Base-by-base conservation (phyloP, 2,329 filamentous ascomycete species). In the Sporothrix phasma region DNA sequence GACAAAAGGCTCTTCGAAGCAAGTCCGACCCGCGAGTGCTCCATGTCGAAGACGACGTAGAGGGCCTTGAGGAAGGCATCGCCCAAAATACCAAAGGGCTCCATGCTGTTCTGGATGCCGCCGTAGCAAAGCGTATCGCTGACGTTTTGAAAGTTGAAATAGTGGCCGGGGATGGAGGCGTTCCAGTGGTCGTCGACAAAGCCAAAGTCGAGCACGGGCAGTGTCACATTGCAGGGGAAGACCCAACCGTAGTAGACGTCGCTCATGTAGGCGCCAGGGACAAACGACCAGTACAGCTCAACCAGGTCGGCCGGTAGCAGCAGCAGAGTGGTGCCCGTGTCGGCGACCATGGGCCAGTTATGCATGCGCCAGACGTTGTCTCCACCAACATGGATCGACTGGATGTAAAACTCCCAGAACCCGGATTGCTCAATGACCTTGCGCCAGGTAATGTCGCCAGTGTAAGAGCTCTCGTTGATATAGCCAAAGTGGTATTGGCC, bases 31-130 rank as follows among this genome's bases (percentile, higher is more conserved):
- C 75, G 73, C 65, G 76, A 75, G 5, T 76, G 76, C 22, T 72
- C 74, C 5, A 79, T 74, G 71, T 91, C 87, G 73, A 90, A 91
- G 56, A 90, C 84, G 34, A 88, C 85, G 72, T 88, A 92, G 67
- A 89, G 79, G 63, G 83, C 83, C 83, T 94, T 94, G 69, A 94
- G 80, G 77, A 92, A 90, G 64, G 89, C 80, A 66, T 92, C 89
- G 10, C 90, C 90, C 64, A 92, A 83, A 71, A 95, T 90, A 64
- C 81, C 84, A 67, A 87, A 80, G 26, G 71, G 71, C 17, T 74
- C 74, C 49, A 78, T 74, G 34, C 74, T 75, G 39, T 76, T 79
- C 78, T 94, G 90, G 67, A 95, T 82, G 58, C 89, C 90, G 63
- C 90, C 90, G 73, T 84, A 92, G 79, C 90, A 94, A 64, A 79